Conservation (phyloP, 176 grass and related monocot genomes). For the Melocanna baccifera region DNA sequence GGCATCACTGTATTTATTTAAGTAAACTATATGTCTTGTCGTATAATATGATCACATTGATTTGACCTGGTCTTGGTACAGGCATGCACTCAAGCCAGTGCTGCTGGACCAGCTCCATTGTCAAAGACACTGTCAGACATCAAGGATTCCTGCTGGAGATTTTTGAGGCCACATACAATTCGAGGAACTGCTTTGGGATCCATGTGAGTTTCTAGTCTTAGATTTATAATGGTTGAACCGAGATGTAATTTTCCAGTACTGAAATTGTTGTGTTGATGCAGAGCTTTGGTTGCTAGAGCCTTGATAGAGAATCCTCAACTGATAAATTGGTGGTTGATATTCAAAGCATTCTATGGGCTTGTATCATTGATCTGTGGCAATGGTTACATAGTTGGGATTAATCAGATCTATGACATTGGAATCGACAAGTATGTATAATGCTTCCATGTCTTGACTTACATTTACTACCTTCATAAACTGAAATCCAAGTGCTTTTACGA, state of each 20-base stretch:
- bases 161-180: slow-evolving; percentile 93
- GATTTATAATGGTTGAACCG: neutral
- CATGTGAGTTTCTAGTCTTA: slow-evolving; percentile 41
- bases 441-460: neutral
- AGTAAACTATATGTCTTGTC: neutral
- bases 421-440: slow-evolving; percentile 84
- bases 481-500: neutral
- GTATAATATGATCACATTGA: neutral
- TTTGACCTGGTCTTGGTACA: slow-evolving; percentile 22
- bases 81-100: slow-evolving; percentile 55
- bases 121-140: slow-evolving; percentile 55
- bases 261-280: slow-evolving; percentile 36
- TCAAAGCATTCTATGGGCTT: slow-evolving; percentile 82
- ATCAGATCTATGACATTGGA: slow-evolving; percentile 95
- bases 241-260: neutral
- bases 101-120: slow-evolving; percentile 47
- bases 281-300: slow-evolving; percentile 91
- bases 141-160: slow-evolving; percentile 88
- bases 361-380: slow-evolving; percentile 75
- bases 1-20: neutral
- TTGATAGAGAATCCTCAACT: slow-evolving; percentile 79
- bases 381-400: slow-evolving; percentile 96
- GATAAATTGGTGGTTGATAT: slow-evolving; percentile 80
- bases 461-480: neutral
- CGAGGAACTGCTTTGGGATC: slow-evolving; percentile 94